These are phyloP conservation scores for Pachysandra terminalis DNA, from an alignment of 164 flowering plant genomes.

Conservation along the genomic window DNA sequence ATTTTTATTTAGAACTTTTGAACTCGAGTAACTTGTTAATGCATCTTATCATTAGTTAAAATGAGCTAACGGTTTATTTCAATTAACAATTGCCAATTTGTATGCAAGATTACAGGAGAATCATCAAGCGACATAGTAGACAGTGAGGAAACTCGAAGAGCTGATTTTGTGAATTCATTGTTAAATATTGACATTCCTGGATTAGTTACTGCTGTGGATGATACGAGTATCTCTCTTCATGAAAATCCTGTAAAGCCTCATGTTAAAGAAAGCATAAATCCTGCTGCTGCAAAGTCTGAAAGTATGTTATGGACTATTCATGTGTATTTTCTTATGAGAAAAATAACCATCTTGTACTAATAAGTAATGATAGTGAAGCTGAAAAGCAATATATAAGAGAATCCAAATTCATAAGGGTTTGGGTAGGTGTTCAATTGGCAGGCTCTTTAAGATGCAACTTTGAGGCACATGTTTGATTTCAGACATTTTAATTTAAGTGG, in stretches of 20 bases:
- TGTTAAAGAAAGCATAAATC: constrained; percentile 19
- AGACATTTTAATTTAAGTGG: too few species aligned
- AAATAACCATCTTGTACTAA: background rate
- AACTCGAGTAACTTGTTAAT: background rate
- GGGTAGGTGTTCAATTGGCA: background rate
- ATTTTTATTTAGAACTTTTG: background rate
- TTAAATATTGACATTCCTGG: constrained; percentile 32
- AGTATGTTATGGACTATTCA: constrained; percentile 34
- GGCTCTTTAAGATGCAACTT: background rate
- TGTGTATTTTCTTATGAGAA: constrained; percentile 2
- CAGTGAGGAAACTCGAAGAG: constrained; percentile 53
- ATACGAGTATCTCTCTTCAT: constrained; percentile 11
- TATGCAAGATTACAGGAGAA: constrained; percentile 46
- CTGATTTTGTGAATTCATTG: constrained; percentile 71
- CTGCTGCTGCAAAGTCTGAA: constrained; percentile 21
- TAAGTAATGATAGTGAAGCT: background rate
- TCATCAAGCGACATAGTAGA: constrained; percentile 33
- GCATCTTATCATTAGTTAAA: background rate
- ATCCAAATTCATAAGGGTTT: background rate
- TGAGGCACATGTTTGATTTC: background rate
- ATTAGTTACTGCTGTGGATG: constrained; percentile 17
- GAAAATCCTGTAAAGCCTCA: constrained; percentile 23
- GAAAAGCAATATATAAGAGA: background rate
- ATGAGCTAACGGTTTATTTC: constrained; percentile 5
- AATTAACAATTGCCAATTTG: constrained; percentile 5